A percentile compares a stretch with the other conserved stretches of the same genome.
phyloP scores from a whole-genome alignment of 2,329 filamentous ascomycete species.

The Pyricularia sp. region DNA sequence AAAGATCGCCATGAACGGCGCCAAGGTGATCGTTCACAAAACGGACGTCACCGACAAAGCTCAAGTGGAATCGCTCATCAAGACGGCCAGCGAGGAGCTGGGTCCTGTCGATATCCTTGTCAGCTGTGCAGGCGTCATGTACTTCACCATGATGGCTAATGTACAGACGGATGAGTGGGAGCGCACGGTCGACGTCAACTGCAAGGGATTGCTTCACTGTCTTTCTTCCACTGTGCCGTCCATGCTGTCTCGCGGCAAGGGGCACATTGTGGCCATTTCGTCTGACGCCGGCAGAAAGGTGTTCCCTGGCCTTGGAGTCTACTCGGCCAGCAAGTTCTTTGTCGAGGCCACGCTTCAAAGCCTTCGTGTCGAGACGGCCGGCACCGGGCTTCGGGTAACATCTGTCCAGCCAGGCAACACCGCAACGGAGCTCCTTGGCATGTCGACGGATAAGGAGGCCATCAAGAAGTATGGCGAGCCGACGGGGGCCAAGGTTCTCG shows the following conservation, averaged over 20 bases:
- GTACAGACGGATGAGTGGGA: constrained; percentile 63
- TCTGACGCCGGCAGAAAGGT: constrained; percentile 73
- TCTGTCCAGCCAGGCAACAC: constrained; percentile 67
- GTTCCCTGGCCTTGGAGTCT: constrained; percentile 69
- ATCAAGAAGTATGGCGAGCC: constrained; percentile 69
- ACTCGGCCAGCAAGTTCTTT: constrained; percentile 76
- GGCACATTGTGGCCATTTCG: constrained; percentile 58
- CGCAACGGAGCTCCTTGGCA: constrained; percentile 56
- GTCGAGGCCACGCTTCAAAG: constrained; percentile 70
- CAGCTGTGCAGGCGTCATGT: constrained; percentile 74
- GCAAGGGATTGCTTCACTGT: constrained; percentile 67
- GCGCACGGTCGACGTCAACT: constrained; percentile 73
- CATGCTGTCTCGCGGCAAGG: background rate
- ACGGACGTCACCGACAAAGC: constrained; percentile 14
- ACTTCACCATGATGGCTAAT: constrained; percentile 80
- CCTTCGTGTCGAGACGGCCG: constrained; percentile 62
- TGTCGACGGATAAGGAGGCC: constrained; percentile 65
- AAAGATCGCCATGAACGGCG: constrained; percentile 59
- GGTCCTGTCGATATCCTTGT: constrained; percentile 69
- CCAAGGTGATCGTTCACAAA: constrained; percentile 23
- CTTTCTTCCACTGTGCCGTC: constrained; percentile 38
- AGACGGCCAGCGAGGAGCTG: constrained; percentile 43
- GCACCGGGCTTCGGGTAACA: constrained; percentile 59
- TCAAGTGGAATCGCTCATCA: constrained; percentile 55
- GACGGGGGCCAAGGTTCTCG: constrained; percentile 61